Base-by-base conservation (phyloP, 148 eudicot species). In the Dianthus caryophyllus region DNA sequence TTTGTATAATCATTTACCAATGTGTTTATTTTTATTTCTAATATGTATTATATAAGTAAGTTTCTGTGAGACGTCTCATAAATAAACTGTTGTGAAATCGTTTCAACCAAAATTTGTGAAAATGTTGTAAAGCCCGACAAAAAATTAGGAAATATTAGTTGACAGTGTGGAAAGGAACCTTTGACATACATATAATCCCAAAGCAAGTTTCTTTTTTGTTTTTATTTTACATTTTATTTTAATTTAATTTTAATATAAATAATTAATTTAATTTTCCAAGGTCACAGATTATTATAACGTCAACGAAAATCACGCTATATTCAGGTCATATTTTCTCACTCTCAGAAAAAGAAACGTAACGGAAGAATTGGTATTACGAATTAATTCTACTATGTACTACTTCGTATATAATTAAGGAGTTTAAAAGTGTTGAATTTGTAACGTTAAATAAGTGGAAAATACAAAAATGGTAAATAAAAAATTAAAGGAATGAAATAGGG, bases 131-230 rank as follows among this genome's bases (percentile, higher is more conserved):
- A n/a, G n/a, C n/a, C n/a, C n/a, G n/a, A n/a, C n/a, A n/a, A 25
- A 41, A 36, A 7, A 15, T 65, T 41, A 68, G 69, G 30, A 15
- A 36, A 61, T 25, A 41, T 22, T 48, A 62, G 68, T 76, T 76
- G 79, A 66, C 64, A 71, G 79, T 76, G 79, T 76, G 79, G 71
- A 76, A 76, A 66, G 64, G 54, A n/a, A 10, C 55, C 65, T 76
- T 76, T 71, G 75, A 70, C 75, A 76, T 76, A 24, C 39, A 39
- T 57, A 69, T 50, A 78, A 61, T 70, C 70, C 68, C 72, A 44
- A 61, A 65, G 52, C 66, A 63, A 65, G 65, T 44, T 67, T 44
- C 66, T 74, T 6, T 4, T 6, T 21, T 51, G 20, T 4, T 33
- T 6, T 21, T 51, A 51, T 4, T 33, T 33, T 33, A 33, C 38